Base-by-base conservation (phyloP, 306 rosid genomes). In the Cicer arietinum region DNA sequence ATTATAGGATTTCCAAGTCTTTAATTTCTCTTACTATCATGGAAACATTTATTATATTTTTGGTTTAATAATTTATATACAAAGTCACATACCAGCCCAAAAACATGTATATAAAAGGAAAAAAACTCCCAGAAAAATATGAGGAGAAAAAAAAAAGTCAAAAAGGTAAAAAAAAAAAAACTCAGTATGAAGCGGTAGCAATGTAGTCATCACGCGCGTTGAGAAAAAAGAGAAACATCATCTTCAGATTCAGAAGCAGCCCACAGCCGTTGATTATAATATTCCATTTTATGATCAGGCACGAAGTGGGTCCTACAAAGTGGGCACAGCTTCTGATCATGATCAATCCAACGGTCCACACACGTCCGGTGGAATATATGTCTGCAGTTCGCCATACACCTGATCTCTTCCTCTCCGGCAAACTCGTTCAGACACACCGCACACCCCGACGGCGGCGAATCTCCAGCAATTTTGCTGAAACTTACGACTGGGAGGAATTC, bases 271-370 rank as follows among this genome's bases (percentile, higher is more conserved):
- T 85, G 91, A 79, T 93, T 79, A 39, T 88, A 89, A 58, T 88
- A 88, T 0, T 84, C 82, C 68, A 70, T 66, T 85, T 77, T 83
- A 63, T 81, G 79, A 53, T 87, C 86, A 0, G 97, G 96, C 12
- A 93, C 88, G 7, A 93, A 89, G 0, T 88, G 86, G 8, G 94
- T 91, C 75, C 98, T 82, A 66, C 98, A 93, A 2, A 93, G 84
- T 0, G 98, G 98, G 40, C 98, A 93, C 3, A 97, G 91, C 14
- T 83, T 90, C 85, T 91, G 98, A 69, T 93, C 97, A 13, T 87
- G 98, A 67, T 93, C 96, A 85, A 93, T 87, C 98, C 98, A 93
- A 77, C 98, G 91, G 89, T 93, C 98, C 69, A 93, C 68, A 74
- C 98, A 93, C 6, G 83, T 75, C 68, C 89, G 61, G 78, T 93